Evolutionary conservation across 108 stramenopile genomes (phyloP), one percentile per base, ranked within the genome.

Genomic region (Parietichytrium sp.): DNA sequence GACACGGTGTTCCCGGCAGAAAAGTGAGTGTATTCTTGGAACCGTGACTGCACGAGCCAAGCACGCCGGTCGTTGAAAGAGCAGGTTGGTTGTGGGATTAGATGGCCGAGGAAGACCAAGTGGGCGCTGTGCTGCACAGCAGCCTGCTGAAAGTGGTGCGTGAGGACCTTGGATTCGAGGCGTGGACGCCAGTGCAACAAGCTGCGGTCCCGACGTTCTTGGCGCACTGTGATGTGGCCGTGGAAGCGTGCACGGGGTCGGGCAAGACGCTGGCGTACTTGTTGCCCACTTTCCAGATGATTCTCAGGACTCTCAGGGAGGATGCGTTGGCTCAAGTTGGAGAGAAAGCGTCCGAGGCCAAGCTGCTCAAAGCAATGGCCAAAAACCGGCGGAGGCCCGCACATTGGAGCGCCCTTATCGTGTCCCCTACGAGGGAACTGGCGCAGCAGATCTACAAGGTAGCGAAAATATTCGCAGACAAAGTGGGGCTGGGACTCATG

Each of bases 201-300:
- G 93, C 96, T 18, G 92, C 95, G 6, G 95, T 99, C 36, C 98
- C 98, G 1, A 86, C 97, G 13, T 96, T 99, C 81, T 83, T 99
- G 23, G 87, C 89, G 6, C 91, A 97, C 83, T 96, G 96, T 83
- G 98, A 99, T 85, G 96, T 98, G 0, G 92, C 93, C 29, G 98
- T 97, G 36, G 94, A 97, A 61, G 98, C 98, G 16, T 93, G 95
- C 3, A 99, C 98, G 4, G 98, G 98, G 0, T 87, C 85, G 10
- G 98, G 98, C 3, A 99, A 99, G 84, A 99, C 98, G 23, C 89
- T 99, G n/a, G 95, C 97, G 13, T 99, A 98, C 81, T 87, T 96
- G 12, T 87, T 98, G 6, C 96, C 98, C 3, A 86, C 92, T 7
- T 87, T 98, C 3, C 96, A 99, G 87, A 88, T 96, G 85, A 87